Percentiles rank a stretch among this genome's conserved stretches.
phyloP scores from a whole-genome alignment of 495 filamentous ascomycete genomes.

The Tuber borchii region DNA sequence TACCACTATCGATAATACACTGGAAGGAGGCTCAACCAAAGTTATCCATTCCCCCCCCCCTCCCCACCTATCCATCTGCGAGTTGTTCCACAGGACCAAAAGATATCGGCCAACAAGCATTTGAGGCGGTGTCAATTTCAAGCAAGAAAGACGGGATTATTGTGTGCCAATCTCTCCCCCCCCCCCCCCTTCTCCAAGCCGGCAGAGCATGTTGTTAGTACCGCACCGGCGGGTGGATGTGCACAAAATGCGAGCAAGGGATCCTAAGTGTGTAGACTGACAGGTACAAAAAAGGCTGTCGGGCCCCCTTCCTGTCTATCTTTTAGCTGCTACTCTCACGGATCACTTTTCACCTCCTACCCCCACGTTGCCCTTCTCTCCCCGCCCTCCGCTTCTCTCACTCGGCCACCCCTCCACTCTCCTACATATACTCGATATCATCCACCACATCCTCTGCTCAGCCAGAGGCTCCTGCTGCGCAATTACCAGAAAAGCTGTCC shows the following conservation, averaged over 20 bases:
- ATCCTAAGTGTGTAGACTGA: not conserved
- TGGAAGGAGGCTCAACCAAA: not conserved
- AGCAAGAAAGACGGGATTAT: not conserved
- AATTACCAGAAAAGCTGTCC: not conserved
- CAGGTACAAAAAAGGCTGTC: slow-evolving; percentile 1
- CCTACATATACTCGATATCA: not conserved
- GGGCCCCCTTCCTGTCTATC: not conserved
- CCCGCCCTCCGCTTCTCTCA: not conserved
- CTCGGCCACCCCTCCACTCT: not conserved
- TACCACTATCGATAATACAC: not conserved
- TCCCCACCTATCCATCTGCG: not conserved
- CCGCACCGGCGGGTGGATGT: not conserved
- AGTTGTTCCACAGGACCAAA: too few relatives aligned
- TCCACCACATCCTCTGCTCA: not conserved
- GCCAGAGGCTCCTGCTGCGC: not conserved
- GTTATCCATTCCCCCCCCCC: not conserved
- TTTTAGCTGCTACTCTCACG: not conserved
- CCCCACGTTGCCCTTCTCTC: not conserved
- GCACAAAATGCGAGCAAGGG: not conserved
- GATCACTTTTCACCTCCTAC: not conserved
- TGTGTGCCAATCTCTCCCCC: not conserved
- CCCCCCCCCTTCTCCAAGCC: not conserved
- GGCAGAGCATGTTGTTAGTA: not conserved
- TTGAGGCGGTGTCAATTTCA: not conserved
- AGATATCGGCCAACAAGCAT: slow-evolving; percentile 3